A percentile compares a stretch with the other conserved stretches of the same genome.
Conservation (phyloP, 352 stramenopile genomes). For the Globisporangium recalcitrans region DNA sequence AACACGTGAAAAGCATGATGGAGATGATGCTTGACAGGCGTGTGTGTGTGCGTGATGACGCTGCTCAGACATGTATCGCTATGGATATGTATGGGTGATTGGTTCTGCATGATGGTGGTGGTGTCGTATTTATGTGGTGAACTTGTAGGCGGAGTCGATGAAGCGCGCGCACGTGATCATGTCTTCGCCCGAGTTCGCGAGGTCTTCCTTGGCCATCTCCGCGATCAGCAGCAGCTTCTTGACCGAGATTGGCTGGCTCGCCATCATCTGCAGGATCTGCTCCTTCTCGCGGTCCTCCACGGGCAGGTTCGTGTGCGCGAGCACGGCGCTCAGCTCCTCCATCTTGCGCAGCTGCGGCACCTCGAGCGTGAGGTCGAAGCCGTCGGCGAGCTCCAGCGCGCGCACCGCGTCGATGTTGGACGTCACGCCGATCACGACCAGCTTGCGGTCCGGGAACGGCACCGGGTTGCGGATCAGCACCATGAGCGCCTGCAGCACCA, state of each 20-base stretch:
- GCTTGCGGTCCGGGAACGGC: conserved; percentile 89
- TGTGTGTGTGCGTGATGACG: neutral
- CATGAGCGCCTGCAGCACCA: conserved; percentile 97
- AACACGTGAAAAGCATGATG: no score
- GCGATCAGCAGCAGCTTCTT: conserved; percentile 97
- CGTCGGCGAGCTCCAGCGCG: conserved; percentile 90
- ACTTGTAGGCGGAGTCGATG: conserved; percentile 83
- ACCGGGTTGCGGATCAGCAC: conserved; percentile 98
- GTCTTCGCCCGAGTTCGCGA: conserved; percentile 53
- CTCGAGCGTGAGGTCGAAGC: conserved; percentile 92
- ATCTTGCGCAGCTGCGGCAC: conserved; percentile 90
- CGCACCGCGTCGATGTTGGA: conserved; percentile 90
- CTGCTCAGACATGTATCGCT: no score
- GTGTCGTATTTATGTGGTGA: conserved; percentile 30
- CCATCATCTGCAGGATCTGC: conserved; percentile 64
- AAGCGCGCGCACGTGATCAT: conserved; percentile 73
- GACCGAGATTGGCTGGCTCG: conserved; percentile 94
- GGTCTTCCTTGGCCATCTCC: conserved; percentile 94
- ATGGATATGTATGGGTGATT: no score
- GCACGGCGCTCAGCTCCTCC: conserved; percentile 85
- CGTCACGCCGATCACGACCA: conserved; percentile 96
- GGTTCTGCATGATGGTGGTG: no score
- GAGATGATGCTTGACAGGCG: neutral
- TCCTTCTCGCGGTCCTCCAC: conserved; percentile 62
- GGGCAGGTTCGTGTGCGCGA: conserved; percentile 77